Percentiles rank a stretch among this genome's conserved stretches.
Conservation (phyloP, 495 filamentous ascomycete species). For the Hypoxylon subgilvum region DNA sequence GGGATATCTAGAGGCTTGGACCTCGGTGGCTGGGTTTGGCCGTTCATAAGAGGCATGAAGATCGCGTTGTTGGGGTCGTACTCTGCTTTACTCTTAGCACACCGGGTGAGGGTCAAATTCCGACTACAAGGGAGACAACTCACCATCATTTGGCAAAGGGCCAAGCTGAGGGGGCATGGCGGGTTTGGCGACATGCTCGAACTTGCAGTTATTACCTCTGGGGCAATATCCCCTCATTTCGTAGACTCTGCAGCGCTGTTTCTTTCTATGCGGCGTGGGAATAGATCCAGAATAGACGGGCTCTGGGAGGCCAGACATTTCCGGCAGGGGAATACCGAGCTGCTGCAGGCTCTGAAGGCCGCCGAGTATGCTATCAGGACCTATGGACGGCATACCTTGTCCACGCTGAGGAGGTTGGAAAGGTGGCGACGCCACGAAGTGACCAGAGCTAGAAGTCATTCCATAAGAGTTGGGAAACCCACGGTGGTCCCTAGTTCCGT, state of each 20-base stretch:
- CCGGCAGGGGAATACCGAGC: constrained; percentile 67
- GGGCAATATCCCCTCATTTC: constrained; percentile 88
- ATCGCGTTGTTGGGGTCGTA: constrained; percentile 82
- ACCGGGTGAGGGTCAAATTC: not conserved
- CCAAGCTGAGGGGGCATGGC: constrained; percentile 56
- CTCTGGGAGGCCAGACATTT: constrained; percentile 50
- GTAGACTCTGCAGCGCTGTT: constrained; percentile 79
- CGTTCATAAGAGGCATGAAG: constrained; percentile 36
- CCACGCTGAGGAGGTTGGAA: constrained; percentile 31
- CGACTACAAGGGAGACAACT: constrained; percentile 30
- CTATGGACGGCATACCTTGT: constrained; percentile 43
- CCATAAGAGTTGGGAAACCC: constrained; percentile 9
- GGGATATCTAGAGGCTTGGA: constrained; percentile 17
- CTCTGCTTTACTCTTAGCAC: constrained; percentile 56
- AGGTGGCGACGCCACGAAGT: constrained; percentile 34
- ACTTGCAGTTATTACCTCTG: constrained; percentile 76
- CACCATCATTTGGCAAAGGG: constrained; percentile 47
- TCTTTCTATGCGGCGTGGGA: constrained; percentile 41
- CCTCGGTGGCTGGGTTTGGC: constrained; percentile 9
- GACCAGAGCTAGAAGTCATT: constrained; percentile 17
- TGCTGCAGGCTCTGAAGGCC: constrained; percentile 74
- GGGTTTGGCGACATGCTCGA: constrained; percentile 74
- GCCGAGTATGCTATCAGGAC: constrained; percentile 71
- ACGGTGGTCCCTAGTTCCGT: constrained; percentile 28
- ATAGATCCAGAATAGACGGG: constrained; percentile 29